Conservation (phyloP, 257 asterid species). For the Haberlea rhodopensis region DNA sequence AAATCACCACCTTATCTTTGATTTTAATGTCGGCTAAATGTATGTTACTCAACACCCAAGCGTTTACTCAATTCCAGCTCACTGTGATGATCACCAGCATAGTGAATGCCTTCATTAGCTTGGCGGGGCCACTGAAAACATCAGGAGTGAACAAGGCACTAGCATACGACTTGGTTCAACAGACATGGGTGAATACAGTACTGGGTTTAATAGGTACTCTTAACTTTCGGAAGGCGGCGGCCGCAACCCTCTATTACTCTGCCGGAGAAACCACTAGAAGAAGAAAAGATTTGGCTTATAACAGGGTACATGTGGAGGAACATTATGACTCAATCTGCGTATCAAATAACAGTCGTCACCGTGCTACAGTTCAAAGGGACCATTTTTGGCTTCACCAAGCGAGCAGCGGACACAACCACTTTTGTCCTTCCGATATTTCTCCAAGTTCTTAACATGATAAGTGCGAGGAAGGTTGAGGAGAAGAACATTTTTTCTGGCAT, state of each 20-base stretch:
- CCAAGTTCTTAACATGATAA: constrained; percentile 4
- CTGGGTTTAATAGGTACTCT: background rate
- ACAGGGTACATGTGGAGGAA: constrained; percentile 11
- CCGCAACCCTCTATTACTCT: background rate
- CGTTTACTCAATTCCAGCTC: constrained; percentile 10
- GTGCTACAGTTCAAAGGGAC: background rate
- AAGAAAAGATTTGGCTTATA: background rate
- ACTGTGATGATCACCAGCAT: background rate
- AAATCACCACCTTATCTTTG: background rate
- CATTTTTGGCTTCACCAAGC: background rate
- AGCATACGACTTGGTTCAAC: background rate
- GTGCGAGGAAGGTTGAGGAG: background rate
- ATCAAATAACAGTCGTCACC: background rate
- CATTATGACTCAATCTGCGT: background rate
- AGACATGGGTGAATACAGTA: background rate
- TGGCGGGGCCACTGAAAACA: background rate
- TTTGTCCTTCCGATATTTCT: constrained; percentile 1
- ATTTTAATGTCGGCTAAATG: background rate
- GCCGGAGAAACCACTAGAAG: background rate
- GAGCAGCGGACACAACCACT: background rate
- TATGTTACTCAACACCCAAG: background rate
- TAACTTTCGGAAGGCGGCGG: background rate
- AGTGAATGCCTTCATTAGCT: background rate
- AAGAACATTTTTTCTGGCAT: constrained; percentile 1
- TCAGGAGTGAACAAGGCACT: background rate